phyloP scores from a whole-genome alignment of 306 rosid species.

The Cucumis sativus region DNA sequence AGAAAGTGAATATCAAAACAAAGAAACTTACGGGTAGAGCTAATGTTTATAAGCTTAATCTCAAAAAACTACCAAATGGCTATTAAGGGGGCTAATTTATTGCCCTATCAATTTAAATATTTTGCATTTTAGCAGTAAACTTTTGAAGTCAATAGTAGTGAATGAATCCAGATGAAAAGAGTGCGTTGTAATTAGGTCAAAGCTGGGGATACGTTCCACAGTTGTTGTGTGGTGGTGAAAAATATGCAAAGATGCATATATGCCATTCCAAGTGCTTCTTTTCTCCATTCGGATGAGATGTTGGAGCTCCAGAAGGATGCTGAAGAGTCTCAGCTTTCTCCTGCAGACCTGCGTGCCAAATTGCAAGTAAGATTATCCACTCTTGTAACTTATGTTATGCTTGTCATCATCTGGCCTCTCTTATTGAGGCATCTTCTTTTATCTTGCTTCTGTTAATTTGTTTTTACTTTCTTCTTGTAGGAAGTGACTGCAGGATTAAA shows the following conservation, averaged over 20 bases:
- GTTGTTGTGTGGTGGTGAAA: conserved; percentile 86
- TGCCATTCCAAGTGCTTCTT: conserved; percentile 56
- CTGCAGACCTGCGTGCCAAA: conserved; percentile 41
- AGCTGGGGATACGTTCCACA: conserved; percentile 59
- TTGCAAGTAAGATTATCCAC: conserved; percentile 43
- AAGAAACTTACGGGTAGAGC: too few relatives aligned
- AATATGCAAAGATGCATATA: conserved; percentile 79
- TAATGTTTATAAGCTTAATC: too few relatives aligned
- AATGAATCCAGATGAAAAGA: conserved; percentile 9
- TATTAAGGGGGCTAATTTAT: background rate
- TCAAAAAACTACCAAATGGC: too few relatives aligned
- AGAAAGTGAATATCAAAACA: too few relatives aligned
- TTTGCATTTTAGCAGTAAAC: too few relatives aligned
- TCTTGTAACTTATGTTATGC: background rate
- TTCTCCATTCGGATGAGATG: conserved; percentile 44
- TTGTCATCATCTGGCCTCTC: background rate
- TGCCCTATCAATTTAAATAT: background rate
- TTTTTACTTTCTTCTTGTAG: conserved; percentile 26
- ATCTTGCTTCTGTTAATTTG: background rate
- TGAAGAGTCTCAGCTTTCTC: conserved; percentile 46
- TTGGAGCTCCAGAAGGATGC: conserved; percentile 48
- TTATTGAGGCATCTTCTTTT: background rate
- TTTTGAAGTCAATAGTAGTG: background rate
- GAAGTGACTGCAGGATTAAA: conserved; percentile 54
- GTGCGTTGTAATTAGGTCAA: conserved; percentile 45